phyloP scores from a whole-genome alignment of 306 rosid genomes.

The Myrica gale region DNA sequence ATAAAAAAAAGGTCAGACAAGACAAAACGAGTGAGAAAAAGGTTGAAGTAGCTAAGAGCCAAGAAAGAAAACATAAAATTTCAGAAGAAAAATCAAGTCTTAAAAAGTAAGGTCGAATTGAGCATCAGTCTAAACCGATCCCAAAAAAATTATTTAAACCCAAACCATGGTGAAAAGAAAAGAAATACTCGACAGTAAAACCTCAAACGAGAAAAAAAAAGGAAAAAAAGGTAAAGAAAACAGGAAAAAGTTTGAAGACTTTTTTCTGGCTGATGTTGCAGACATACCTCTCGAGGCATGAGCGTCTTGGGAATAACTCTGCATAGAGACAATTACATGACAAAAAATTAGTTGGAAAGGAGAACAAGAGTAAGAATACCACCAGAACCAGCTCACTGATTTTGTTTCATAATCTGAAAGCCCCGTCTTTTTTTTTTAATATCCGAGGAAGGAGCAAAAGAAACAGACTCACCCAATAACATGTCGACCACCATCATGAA shows the following conservation, averaged over 20 bases:
- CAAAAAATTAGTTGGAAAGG: constrained; percentile 50
- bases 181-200: constrained; percentile 10
- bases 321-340: constrained; percentile 70
- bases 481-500: constrained; percentile 98
- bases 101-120: background rate
- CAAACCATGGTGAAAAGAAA: constrained; percentile 27
- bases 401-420: constrained; percentile 29
- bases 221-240: constrained; percentile 2
- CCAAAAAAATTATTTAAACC: constrained; percentile 11
- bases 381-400: constrained; percentile 34
- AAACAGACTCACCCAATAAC: constrained; percentile 70
- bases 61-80: constrained; percentile 21
- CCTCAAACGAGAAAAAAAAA: background rate
- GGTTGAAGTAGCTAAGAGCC: constrained; percentile 22
- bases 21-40: constrained; percentile 10
- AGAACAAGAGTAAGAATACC: constrained; percentile 34
- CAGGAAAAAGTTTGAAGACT: constrained; percentile 46
- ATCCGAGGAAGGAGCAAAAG: constrained; percentile 16
- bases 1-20: constrained; percentile 5
- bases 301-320: constrained; percentile 99
- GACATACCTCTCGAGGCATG: constrained; percentile 99
- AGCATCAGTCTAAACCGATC: background rate
- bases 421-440: constrained; percentile 18
- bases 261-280: constrained; percentile 36
- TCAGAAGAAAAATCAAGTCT: background rate